Base-by-base conservation (phyloP, 2,329 filamentous ascomycete species). In the Curvularia sp. region DNA sequence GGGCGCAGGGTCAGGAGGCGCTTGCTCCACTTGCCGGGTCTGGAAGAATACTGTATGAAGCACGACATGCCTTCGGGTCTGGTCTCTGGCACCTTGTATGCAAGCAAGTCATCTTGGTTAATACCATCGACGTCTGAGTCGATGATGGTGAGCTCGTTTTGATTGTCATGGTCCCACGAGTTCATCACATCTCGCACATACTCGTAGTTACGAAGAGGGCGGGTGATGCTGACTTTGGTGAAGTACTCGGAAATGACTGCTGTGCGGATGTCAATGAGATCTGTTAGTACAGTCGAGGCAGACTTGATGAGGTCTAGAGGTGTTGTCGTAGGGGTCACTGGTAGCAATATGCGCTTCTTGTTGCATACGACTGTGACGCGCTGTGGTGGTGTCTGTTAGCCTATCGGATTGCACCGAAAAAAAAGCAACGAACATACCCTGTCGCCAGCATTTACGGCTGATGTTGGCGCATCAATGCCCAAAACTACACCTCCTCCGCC, bases 1-100 rank as follows among this genome's bases (percentile, higher is more conserved):
- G 82, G 72, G 4, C 89, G 83, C 30, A 98, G 79, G 0, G 88
- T 92, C 51, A 97, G 82, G 76, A 85, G 92, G 39, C 91, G 87
- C 78, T 97, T 97, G 66, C 88, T 88, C 95, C 94, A 98, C 74
- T 92, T 95, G 15, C 91, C 90, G 0, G 89, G 88, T 47, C 87
- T 88, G 43, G 92, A 89, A 0, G 91, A 95, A 77, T 96, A 89
- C 68, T 94, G 89, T 64, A 98, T 82, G 56, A 89, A 84, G 55
- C 93, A 85, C 13, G 86, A 86, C 57, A 88, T 86, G 42, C 89
- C 89, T 1, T 78, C 75, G 0, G 92, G 92, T 44, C 87, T 83
- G 22, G 86, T 81, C 26, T 80, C 80, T 1, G 89, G 85, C 3
- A 90, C 91, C 4, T 84, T 84, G 12, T 84, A 81, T 4, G 89